phyloP scores from a whole-genome alignment of 73 alveolate genomes.

The Effrenium voratum region DNA sequence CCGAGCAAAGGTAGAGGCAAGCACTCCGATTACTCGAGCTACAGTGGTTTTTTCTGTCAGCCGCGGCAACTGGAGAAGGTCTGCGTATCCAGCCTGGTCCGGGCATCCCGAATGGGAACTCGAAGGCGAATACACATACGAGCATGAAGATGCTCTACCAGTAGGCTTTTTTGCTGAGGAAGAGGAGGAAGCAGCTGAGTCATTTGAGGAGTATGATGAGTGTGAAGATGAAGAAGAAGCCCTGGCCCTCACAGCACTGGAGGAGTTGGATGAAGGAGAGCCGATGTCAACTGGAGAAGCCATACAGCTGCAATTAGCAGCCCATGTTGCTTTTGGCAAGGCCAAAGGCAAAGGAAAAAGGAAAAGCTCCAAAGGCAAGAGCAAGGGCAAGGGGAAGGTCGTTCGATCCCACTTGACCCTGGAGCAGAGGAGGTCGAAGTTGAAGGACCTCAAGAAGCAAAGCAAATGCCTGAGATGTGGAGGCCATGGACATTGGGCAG shows the following conservation, averaged over 20 bases:
- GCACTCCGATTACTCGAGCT: too few species aligned
- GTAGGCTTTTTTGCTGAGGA: not conserved
- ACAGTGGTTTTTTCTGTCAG: too few species aligned
- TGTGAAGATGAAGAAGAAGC: not conserved
- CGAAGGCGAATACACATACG: not conserved
- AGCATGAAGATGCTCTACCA: too few species aligned
- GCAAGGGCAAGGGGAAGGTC: not conserved
- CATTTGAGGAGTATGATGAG: not conserved
- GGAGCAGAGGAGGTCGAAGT: not conserved
- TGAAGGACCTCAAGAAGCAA: not conserved
- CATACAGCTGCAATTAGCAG: not conserved
- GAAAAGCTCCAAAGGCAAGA: not conserved
- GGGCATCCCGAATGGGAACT: not conserved
- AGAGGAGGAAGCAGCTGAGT: not conserved
- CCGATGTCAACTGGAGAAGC: not conserved
- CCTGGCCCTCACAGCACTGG: not conserved
- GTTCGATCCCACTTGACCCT: not conserved
- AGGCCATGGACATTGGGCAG: conserved; percentile 7
- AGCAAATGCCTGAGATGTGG: not conserved
- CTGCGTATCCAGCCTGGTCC: not conserved
- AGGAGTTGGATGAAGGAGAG: not conserved
- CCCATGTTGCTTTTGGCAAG: not conserved
- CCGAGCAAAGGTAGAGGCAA: too few species aligned
- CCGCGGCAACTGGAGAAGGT: not conserved
- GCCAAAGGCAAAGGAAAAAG: not conserved